phyloP scores from a whole-genome alignment of 1,284 basidiomycete genomes.

The Kwoniella shivajii region DNA sequence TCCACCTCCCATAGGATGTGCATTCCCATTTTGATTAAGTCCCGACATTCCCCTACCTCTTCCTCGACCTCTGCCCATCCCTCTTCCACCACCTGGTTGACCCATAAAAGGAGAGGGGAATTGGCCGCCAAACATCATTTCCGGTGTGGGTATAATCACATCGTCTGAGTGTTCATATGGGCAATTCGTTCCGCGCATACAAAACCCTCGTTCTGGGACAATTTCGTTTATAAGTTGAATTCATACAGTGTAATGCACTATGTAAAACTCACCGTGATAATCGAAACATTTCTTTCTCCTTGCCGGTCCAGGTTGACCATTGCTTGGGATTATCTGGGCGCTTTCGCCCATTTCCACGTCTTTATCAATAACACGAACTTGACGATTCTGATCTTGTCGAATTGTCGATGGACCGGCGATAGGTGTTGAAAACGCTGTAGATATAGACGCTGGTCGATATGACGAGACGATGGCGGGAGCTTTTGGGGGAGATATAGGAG shows the following conservation, averaged over 20 bases:
- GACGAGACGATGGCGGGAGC: conserved; percentile 31
- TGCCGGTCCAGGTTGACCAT: conserved; percentile 1
- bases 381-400: conserved; percentile 1
- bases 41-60: conserved; percentile 42
- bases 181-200: conserved; percentile 84
- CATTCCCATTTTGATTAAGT: conserved; percentile 3
- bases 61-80: conserved; percentile 18
- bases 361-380: conserved; percentile 4
- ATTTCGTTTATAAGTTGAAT: no score
- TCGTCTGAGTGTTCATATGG: conserved; percentile 84
- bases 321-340: conserved; percentile 2
- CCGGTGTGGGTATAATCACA: conserved; percentile 55
- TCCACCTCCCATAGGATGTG: conserved; percentile 9
- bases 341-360: conserved; percentile 32
- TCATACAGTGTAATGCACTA: no score
- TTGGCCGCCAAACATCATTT: conserved; percentile 49
- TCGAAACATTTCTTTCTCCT: conserved; percentile 65
- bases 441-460: conserved; percentile 20
- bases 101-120: conserved; percentile 41
- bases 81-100: conserved; percentile 17
- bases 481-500: conserved; percentile 27
- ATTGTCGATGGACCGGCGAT: conserved; percentile 32
- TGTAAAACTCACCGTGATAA: conserved; percentile 74
- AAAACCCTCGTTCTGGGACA: conserved; percentile 83
- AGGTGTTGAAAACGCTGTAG: conserved; percentile 11